Percentiles rank a stretch among this genome's conserved stretches.
Conservation (phyloP, 352 stramenopile species). For the Aphanomyces invadans region DNA sequence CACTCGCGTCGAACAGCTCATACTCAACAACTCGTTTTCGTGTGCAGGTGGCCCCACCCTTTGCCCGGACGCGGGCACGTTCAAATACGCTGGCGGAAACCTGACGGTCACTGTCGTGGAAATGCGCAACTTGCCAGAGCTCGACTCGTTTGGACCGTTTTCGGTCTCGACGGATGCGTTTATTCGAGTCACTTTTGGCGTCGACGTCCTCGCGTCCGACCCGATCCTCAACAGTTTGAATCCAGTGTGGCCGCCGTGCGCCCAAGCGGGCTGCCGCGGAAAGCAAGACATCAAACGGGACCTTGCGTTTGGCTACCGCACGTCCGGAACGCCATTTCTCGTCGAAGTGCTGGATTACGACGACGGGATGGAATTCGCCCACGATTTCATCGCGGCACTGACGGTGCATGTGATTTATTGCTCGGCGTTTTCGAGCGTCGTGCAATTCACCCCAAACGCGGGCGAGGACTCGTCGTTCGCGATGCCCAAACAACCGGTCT, state of each 20-base stretch:
- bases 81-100: constrained; percentile 71
- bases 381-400: constrained; percentile 71
- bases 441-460: constrained; percentile 35
- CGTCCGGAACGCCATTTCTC: constrained; percentile 63
- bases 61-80: constrained; percentile 64
- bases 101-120: constrained; percentile 78
- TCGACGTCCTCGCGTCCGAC: constrained; percentile 50
- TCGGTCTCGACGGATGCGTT: constrained; percentile 70
- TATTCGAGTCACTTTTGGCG: constrained; percentile 60
- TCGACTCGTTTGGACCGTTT: constrained; percentile 66
- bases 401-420: constrained; percentile 76
- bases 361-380: constrained; percentile 77
- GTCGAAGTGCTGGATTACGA: constrained; percentile 73
- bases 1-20: constrained; percentile 46
- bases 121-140: constrained; percentile 76
- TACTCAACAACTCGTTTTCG: constrained; percentile 51
- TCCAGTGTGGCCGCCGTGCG: constrained; percentile 62
- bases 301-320: constrained; percentile 80
- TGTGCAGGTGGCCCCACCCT: constrained; percentile 56
- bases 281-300: constrained; percentile 47
- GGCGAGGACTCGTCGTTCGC: constrained; percentile 54
- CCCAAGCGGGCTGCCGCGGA: constrained; percentile 35
- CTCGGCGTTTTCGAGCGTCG: constrained; percentile 50
- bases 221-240: constrained; percentile 69
- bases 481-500: constrained; percentile 57